phyloP scores from a whole-genome alignment of 108 stramenopile genomes.

The Parietichytrium sp. region DNA sequence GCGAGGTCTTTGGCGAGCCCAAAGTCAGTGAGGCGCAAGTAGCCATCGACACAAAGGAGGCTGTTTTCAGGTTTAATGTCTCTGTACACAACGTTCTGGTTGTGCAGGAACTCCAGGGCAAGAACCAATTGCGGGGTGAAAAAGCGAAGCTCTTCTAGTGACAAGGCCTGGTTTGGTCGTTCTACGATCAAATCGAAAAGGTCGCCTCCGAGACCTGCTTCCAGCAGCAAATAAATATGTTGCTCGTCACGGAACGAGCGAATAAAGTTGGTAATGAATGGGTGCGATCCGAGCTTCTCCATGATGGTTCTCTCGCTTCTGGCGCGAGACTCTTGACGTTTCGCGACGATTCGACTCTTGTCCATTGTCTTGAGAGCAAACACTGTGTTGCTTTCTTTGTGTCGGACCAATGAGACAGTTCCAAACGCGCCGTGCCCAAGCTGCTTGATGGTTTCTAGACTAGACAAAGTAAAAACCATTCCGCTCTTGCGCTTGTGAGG shows the following conservation, averaged over 20 bases:
- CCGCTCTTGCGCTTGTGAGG: constrained; percentile 10
- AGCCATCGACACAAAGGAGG: constrained; percentile 20
- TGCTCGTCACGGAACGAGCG: background rate
- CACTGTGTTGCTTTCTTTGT: background rate
- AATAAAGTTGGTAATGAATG: background rate
- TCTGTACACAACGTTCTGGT: background rate
- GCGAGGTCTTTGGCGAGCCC: constrained; percentile 18
- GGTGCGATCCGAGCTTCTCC: background rate
- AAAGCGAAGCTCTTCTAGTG: background rate
- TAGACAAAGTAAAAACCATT: background rate
- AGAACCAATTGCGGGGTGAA: background rate
- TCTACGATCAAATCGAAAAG: constrained; percentile 6
- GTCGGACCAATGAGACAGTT: background rate
- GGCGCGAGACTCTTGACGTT: background rate
- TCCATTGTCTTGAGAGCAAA: background rate
- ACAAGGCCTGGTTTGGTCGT: background rate
- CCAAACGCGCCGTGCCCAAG: constrained; percentile 1
- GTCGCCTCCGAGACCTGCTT: constrained; percentile 12
- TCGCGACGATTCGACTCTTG: background rate
- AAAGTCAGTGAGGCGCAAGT: constrained; percentile 21
- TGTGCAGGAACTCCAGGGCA: background rate
- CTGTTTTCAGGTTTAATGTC: constrained; percentile 35
- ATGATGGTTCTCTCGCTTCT: constrained; percentile 21
- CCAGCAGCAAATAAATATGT: background rate
- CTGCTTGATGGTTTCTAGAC: background rate